Percentiles rank a stretch among this genome's conserved stretches.
Evolutionary conservation across 805 yeast genomes (phyloP).

Genomic region (Yarrowia sp.): DNA sequence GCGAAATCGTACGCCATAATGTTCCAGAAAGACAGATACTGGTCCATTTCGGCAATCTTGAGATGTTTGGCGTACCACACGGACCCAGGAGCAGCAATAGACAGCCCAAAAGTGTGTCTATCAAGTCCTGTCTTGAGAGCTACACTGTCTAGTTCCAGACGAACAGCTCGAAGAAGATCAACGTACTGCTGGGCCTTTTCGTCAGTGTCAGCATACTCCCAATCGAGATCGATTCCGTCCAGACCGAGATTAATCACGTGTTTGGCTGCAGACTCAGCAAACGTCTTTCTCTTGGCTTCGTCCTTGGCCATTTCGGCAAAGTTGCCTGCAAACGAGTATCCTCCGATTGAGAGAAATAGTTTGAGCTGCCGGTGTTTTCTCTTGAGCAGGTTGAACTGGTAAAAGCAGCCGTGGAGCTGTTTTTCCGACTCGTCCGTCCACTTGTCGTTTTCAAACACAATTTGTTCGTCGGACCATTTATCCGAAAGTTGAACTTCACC

Average conservation of each 20-base stretch:
- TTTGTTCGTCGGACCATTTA: slow-evolving; percentile 54
- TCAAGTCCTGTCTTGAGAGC: slow-evolving; percentile 37
- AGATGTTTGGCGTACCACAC: slow-evolving; percentile 45
- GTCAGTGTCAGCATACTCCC: slow-evolving; percentile 74
- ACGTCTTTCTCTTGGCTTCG: slow-evolving; percentile 41
- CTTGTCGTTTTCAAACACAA: not conserved
- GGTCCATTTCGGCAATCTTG: slow-evolving; percentile 53
- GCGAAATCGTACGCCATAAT: slow-evolving; percentile 88
- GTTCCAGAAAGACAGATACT: slow-evolving; percentile 66
- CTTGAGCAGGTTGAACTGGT: slow-evolving; percentile 51
- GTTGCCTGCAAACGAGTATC: slow-evolving; percentile 55
- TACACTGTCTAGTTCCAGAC: slow-evolving; percentile 42
- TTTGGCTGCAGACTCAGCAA: slow-evolving; percentile 49
- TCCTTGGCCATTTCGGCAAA: slow-evolving; percentile 49
- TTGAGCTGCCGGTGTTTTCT: slow-evolving; percentile 44
- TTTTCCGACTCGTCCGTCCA: slow-evolving; percentile 16
- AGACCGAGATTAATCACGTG: slow-evolving; percentile 56
- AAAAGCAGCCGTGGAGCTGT: slow-evolving; percentile 45
- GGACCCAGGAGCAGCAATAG: slow-evolving; percentile 77
- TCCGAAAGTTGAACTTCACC: slow-evolving; percentile 60
- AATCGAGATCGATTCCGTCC: slow-evolving; percentile 91
- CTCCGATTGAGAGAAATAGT: slow-evolving; percentile 77
- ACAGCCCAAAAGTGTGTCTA: slow-evolving; percentile 45
- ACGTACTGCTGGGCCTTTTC: slow-evolving; percentile 48
- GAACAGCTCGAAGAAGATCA: slow-evolving; percentile 43